These are phyloP conservation scores for Mortierella antarctica DNA, from an alignment of 192 early-diverging fungal species.

Conservation along the genomic window DNA sequence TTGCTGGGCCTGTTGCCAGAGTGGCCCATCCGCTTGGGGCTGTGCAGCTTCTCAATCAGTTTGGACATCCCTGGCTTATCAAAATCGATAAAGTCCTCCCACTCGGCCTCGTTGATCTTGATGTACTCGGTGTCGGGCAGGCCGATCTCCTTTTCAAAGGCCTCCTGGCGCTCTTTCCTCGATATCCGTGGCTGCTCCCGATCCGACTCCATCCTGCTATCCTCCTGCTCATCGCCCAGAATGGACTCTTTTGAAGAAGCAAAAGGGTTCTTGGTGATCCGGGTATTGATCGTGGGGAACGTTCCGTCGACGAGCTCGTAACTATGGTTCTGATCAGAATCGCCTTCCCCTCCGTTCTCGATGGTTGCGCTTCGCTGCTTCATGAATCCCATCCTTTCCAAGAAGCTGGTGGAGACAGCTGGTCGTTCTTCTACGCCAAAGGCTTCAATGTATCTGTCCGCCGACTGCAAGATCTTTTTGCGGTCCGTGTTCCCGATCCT, in stretches of 20 bases:
- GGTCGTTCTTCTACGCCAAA: conserved; percentile 59
- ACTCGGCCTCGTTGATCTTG: conserved; percentile 51
- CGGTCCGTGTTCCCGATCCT: conserved; percentile 47
- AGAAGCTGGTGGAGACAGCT: conserved; percentile 54
- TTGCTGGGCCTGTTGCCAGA: conserved; percentile 47
- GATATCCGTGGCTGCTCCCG: neutral
- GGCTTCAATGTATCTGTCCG: conserved; percentile 52
- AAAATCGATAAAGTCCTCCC: conserved; percentile 52
- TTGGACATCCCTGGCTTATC: conserved; percentile 40
- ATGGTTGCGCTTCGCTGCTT: conserved; percentile 7
- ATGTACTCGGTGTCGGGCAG: conserved; percentile 47
- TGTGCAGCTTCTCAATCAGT: conserved; percentile 50
- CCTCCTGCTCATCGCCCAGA: neutral
- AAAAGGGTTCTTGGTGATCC: conserved; percentile 25
- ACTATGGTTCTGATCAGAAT: neutral
- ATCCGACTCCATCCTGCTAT: neutral
- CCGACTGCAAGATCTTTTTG: conserved; percentile 46
- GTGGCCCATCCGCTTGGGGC: conserved; percentile 45
- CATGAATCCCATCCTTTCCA: conserved; percentile 59
- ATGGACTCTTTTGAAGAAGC: neutral
- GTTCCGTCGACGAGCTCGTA: conserved; percentile 47
- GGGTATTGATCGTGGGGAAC: conserved; percentile 43
- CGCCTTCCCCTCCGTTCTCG: conserved; percentile 7
- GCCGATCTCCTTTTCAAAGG: conserved; percentile 24
- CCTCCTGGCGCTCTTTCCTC: conserved; percentile 38